Conservation (phyloP, 345 rosid genomes). For the Melaleuca alternifolia region DNA sequence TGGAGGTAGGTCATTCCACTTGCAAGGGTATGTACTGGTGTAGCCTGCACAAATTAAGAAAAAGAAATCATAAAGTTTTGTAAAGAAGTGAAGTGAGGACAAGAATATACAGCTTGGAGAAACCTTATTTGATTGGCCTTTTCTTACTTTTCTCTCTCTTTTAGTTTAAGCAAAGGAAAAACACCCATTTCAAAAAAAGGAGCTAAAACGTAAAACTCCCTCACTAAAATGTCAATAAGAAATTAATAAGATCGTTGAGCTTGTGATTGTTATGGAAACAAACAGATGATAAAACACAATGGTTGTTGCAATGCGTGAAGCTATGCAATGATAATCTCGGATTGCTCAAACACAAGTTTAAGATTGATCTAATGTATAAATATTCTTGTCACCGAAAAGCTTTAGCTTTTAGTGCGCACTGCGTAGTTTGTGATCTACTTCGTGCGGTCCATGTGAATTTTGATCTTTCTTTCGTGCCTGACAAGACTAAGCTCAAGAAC, state of each 20-base stretch:
- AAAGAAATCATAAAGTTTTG: neutral
- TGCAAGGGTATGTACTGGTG: slow-evolving; percentile 55
- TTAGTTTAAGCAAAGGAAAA: neutral
- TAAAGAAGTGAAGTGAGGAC: neutral
- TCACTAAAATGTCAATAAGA: neutral
- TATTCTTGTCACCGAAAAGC: neutral
- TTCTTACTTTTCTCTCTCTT: neutral
- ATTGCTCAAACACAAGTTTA: neutral
- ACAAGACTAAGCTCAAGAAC: neutral
- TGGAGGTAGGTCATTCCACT: slow-evolving; percentile 59
- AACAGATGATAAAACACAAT: neutral
- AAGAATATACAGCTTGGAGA: neutral
- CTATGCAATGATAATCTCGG: neutral
- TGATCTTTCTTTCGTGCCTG: neutral
- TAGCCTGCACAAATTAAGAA: slow-evolving; percentile 14
- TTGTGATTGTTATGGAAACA: neutral
- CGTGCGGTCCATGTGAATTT: neutral
- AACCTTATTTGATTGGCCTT: neutral
- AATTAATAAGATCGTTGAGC: neutral
- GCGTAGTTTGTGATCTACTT: neutral
- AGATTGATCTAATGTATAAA: neutral
- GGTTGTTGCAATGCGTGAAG: neutral
- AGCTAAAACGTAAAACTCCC: neutral
- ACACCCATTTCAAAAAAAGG: neutral
- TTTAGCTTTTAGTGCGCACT: neutral